Percentiles rank a stretch among this genome's conserved stretches.
These are phyloP conservation scores for Curvularia hawaiiensis DNA, from an alignment of 2,329 filamentous ascomycete genomes.

Conservation along the genomic window DNA sequence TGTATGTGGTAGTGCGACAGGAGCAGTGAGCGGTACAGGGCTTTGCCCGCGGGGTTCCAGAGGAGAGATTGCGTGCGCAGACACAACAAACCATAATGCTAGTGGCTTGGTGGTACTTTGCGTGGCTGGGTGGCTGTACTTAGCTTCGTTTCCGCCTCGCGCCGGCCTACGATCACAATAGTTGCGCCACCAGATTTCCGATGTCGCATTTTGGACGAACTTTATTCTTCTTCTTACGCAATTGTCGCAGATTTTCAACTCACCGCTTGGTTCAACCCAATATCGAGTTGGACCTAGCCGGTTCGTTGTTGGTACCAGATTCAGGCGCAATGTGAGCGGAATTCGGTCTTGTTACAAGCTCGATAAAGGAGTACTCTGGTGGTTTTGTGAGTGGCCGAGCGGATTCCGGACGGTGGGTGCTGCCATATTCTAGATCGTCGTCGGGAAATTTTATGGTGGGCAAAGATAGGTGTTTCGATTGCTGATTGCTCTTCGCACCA, in stretches of 20 bases:
- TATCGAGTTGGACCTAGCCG: not conserved
- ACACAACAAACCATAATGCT: not conserved
- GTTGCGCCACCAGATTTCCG: not conserved
- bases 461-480: not conserved
- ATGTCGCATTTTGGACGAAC: not conserved
- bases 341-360: conserved; percentile 7
- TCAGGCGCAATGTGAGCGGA: conserved; percentile 6
- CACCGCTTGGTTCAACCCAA: not conserved
- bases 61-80: not conserved
- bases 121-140: not conserved
- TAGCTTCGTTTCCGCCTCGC: not conserved
- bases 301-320: not conserved
- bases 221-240: not conserved
- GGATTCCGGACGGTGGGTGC: not conserved
- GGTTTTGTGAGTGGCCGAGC: not conserved
- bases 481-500: conserved; percentile 8
- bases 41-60: not conserved
- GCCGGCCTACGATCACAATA: not conserved
- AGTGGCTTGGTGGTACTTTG: not conserved
- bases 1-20: not conserved
- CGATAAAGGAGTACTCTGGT: not conserved
- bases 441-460: not conserved
- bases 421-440: not conserved
- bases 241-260: too few species aligned
- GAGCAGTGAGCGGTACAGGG: not conserved